A percentile compares a stretch with the other conserved stretches of the same genome.
phyloP scores from a whole-genome alignment of 2,329 filamentous ascomycete species.

The Didymella keratinophila region DNA sequence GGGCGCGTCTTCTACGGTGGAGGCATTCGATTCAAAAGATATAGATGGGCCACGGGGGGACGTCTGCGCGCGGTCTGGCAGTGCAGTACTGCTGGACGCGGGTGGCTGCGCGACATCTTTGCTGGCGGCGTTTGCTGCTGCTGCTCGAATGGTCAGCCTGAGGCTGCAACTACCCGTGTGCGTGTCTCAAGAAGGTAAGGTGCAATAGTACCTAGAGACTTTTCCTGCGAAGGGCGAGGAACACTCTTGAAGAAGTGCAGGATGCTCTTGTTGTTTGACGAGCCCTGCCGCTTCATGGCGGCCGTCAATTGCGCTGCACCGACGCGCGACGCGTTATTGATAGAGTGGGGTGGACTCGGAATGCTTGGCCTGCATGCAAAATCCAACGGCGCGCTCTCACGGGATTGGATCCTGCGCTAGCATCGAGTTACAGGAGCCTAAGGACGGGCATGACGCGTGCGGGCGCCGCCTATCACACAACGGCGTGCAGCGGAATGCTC shows the following conservation, averaged over 20 bases:
- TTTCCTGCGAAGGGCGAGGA: conserved; percentile 7
- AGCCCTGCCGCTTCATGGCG: conserved; percentile 19
- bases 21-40: conserved; percentile 3
- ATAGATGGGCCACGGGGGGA: not conserved
- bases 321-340: conserved; percentile 5
- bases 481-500: conserved; percentile 30
- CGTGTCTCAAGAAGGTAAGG: conserved; percentile 2
- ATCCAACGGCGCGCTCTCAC: conserved; percentile 26
- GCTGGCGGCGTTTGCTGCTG: conserved; percentile 6
- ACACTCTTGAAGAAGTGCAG: conserved; percentile 20
- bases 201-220: conserved; percentile 8
- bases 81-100: not conserved
- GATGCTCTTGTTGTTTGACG: conserved; percentile 12
- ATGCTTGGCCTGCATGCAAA: conserved; percentile 11
- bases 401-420: conserved; percentile 14
- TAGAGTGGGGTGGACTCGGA: conserved; percentile 10
- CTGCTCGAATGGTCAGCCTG: conserved; percentile 5
- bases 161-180: conserved; percentile 7
- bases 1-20: conserved; percentile 17
- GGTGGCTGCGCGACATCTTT: conserved; percentile 3
- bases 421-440: conserved; percentile 5
- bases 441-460: conserved; percentile 14
- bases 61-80: not conserved
- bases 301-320: not conserved
- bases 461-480: conserved; percentile 3